Percentiles rank a stretch among this genome's conserved stretches.
phyloP scores from a whole-genome alignment of 495 filamentous ascomycete species.

The Articulospora tetracladia region DNA sequence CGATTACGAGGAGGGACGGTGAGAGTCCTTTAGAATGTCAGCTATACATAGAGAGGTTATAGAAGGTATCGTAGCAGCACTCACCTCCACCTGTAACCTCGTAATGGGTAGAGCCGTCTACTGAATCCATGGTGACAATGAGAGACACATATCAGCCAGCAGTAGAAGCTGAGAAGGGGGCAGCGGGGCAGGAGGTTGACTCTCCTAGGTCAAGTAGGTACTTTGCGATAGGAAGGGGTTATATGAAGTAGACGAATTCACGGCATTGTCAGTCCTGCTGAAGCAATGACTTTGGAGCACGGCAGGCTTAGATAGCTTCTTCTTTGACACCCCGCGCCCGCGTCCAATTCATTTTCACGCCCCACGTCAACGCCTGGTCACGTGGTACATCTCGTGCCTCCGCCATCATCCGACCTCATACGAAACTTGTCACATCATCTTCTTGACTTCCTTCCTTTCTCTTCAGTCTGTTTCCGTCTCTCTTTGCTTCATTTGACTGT shows the following conservation, averaged over 20 bases:
- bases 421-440: not conserved
- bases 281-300: not conserved
- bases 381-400: not conserved
- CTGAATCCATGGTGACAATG: constrained; percentile 66
- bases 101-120: constrained; percentile 87
- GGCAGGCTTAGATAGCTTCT: not conserved
- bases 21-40: constrained; percentile 49
- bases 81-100: constrained; percentile 48
- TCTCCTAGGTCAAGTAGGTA: no score
- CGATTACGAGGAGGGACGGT: constrained; percentile 83
- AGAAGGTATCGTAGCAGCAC: constrained; percentile 2
- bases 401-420: not conserved
- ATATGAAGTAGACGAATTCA: not conserved
- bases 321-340: not conserved
- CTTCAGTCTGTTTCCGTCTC: not conserved
- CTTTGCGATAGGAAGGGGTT: no score
- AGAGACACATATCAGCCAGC: constrained; percentile 12
- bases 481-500: constrained; percentile 6
- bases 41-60: not conserved
- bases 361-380: constrained; percentile 6
- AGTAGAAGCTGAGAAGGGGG: not conserved
- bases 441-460: not conserved
- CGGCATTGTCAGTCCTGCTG: not conserved
- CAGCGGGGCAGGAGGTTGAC: not conserved
- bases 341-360: not conserved